Base-by-base conservation (phyloP, 257 asterid genomes). In the Forsythia viridissima region DNA sequence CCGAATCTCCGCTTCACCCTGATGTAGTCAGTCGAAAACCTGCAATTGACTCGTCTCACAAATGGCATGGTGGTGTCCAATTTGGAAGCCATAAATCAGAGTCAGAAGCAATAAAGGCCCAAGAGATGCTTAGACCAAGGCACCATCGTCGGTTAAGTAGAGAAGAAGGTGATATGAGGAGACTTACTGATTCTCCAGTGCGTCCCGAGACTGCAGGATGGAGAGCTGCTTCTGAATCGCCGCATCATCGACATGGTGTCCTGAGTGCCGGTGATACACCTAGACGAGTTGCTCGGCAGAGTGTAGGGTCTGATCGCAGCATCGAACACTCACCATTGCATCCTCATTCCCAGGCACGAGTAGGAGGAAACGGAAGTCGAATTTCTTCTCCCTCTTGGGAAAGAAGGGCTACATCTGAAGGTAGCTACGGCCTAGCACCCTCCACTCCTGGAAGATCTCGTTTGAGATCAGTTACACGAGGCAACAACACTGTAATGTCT, bases 351-450 rank as follows among this genome's bases (percentile, higher is more conserved):
- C 93, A 86, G 79, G 87, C 84, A 79, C 90, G 83, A 77, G 66
- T 44, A 75, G 93, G 88, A 72, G 92, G 87, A n/a, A 91, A 77
- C 80, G 87, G 66, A 70, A 81, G 82, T 63, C 95, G 89, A 70
- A 78, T 87, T 75, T 89, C 98, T 82, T 94, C 97, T 74, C 98
- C 98, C 61, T 86, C 97, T 8, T 91, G 97, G 97, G 98, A 93
- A 73, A 90, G 91, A 86, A 93, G 85, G 80, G 84, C 83, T 82
- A 71, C 88, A 4, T 78, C 87, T 52, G 98, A 92, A 52, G 92
- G 94, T 65, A 81, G 82, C 82, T 94, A 84, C 15, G 87, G 90
- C 44, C 79, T 84, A 73, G 92, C 93, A 38, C 96, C 97, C 80
- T 85, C 88, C 42, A 94, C 98, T 78, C 98, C 97, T 18, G 97